A percentile compares a stretch with the other conserved stretches of the same genome.
These are phyloP conservation scores for Monotropa hypopitys DNA, from an alignment of 179 eudicot genomes.

Conservation along the genomic window DNA sequence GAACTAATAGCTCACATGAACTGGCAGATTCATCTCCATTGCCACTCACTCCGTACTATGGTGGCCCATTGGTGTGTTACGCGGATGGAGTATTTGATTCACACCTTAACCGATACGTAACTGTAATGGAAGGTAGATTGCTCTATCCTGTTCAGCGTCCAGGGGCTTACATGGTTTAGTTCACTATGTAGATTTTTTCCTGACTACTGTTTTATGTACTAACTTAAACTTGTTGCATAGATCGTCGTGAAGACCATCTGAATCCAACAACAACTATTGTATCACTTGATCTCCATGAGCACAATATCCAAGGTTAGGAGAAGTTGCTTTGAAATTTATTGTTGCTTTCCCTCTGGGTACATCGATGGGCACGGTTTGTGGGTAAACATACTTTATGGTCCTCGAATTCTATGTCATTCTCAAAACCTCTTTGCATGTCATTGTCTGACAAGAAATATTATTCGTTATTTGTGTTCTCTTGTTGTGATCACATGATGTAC, in stretches of 20 bases:
- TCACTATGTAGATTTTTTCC: too few relatives aligned
- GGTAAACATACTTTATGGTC: background rate
- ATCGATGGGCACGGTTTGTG: background rate
- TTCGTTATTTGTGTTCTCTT: background rate
- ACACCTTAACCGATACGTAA: constrained; percentile 55
- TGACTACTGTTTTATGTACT: background rate
- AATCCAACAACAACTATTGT: constrained; percentile 66
- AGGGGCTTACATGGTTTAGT: constrained; percentile 2
- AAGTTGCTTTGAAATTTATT: background rate
- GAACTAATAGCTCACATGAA: background rate
- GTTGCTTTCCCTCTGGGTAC: background rate
- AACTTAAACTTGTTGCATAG: constrained; percentile 21
- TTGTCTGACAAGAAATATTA: background rate
- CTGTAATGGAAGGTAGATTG: constrained; percentile 73
- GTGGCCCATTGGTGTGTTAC: constrained; percentile 56
- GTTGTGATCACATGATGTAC: constrained; percentile 12
- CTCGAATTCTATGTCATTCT: background rate
- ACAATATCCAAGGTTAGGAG: constrained; percentile 40
- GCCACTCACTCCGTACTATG: constrained; percentile 86
- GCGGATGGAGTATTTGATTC: constrained; percentile 94
- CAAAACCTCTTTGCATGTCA: background rate
- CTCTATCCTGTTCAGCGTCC: background rate
- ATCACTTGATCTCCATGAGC: constrained; percentile 30
- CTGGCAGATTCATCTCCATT: constrained; percentile 47
- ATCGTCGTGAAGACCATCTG: constrained; percentile 52